Evolutionary conservation across 441 rosid species (phyloP).

Genomic region (Corymbia citriodora): DNA sequence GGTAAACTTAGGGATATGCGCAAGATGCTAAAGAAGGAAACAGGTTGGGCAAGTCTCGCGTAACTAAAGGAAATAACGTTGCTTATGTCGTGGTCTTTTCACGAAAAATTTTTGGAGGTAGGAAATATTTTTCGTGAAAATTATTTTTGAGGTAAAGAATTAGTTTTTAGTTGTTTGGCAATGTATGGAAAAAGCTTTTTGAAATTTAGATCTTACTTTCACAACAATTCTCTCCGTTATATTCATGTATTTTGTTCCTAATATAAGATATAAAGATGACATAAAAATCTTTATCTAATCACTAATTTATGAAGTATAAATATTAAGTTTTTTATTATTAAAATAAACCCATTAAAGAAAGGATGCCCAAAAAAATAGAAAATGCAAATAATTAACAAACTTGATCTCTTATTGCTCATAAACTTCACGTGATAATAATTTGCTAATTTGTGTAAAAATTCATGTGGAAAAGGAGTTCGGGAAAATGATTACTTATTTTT

Average conservation of each 20-base stretch:
- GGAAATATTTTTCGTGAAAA: background rate
- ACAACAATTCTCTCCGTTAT: background rate
- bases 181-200: background rate
- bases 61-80: background rate
- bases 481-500: background rate
- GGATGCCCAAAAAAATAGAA: background rate
- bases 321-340: background rate
- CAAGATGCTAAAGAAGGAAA: background rate
- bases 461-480: background rate
- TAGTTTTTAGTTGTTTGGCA: background rate
- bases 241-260: background rate
- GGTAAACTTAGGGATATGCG: background rate
- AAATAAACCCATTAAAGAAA: background rate
- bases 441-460: background rate
- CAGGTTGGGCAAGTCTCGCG: background rate
- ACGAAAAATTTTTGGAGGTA: background rate
- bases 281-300: background rate
- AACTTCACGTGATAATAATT: background rate
- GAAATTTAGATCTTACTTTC: background rate
- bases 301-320: background rate
- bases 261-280: background rate
- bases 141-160: background rate
- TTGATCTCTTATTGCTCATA: background rate
- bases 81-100: background rate
- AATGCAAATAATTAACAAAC: background rate